Percentiles rank a stretch among this genome's conserved stretches.
Conservation (phyloP, 176 grass and related monocot genomes). For the Aegilops longissima region DNA sequence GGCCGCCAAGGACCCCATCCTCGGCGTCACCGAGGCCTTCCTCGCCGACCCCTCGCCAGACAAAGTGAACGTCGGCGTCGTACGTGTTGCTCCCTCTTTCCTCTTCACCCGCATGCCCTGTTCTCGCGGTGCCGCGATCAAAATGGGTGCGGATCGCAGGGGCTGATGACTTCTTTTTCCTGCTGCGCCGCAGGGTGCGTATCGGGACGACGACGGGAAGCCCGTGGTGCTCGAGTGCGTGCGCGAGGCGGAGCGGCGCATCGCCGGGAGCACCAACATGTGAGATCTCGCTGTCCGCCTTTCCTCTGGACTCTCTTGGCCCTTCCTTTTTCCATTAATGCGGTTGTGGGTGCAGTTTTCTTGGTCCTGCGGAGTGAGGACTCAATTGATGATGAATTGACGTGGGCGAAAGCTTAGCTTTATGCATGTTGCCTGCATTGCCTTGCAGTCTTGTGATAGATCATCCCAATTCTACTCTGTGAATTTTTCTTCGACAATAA, state of each 20-base stretch:
- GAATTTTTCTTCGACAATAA: not conserved
- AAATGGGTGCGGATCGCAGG: not conserved
- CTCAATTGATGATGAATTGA: slow-evolving; percentile 14
- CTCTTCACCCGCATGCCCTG: not conserved
- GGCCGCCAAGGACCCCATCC: slow-evolving; percentile 92
- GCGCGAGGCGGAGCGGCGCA: slow-evolving; percentile 79
- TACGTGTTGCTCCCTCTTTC: not conserved
- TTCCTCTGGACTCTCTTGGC: not conserved
- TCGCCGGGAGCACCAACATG: slow-evolving; percentile 80
- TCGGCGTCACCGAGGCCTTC: slow-evolving; percentile 96
- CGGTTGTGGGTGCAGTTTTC: not conserved
- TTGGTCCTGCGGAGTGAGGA: not conserved
- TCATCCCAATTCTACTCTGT: not conserved
- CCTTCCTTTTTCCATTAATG: not conserved
- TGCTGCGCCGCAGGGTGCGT: slow-evolving; percentile 58
- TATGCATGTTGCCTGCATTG: not conserved
- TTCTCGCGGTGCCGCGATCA: not conserved
- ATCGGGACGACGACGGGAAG: slow-evolving; percentile 84
- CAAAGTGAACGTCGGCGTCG: slow-evolving; percentile 94
- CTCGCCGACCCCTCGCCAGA: slow-evolving; percentile 77
- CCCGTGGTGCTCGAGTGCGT: slow-evolving; percentile 90
- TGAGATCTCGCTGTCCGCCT: slow-evolving; percentile 33
- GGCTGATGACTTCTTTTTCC: not conserved
- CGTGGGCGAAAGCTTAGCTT: not conserved
- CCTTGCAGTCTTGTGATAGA: not conserved